Conservation (phyloP, 495 filamentous ascomycete species). For the Neohortaea acidophila region DNA sequence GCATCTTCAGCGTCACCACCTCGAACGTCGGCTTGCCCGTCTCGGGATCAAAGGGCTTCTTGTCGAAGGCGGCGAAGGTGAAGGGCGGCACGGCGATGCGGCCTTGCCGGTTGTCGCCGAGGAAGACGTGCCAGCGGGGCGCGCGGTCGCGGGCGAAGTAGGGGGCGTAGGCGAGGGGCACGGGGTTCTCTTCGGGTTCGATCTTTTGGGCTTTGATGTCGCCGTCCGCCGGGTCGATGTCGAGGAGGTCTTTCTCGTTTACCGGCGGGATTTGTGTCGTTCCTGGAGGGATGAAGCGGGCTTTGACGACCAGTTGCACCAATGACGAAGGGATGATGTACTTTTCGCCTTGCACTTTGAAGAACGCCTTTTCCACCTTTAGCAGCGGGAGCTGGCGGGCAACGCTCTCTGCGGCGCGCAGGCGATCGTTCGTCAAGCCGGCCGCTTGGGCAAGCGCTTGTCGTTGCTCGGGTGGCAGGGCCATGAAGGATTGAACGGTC, state of each 20-base stretch:
- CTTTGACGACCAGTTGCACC: constrained; percentile 87
- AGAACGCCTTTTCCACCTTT: constrained; percentile 84
- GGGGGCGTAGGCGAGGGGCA: constrained; percentile 75
- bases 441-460: constrained; percentile 51
- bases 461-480: constrained; percentile 55
- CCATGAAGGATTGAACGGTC: constrained; percentile 77
- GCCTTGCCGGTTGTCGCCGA: constrained; percentile 81
- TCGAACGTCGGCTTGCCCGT: constrained; percentile 66
- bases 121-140: constrained; percentile 82
- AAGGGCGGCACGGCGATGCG: constrained; percentile 93
- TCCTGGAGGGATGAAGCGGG: constrained; percentile 83
- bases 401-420: constrained; percentile 54
- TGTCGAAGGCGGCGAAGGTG: constrained; percentile 78
- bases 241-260: constrained; percentile 64
- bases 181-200: constrained; percentile 40
- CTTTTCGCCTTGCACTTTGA: constrained; percentile 92
- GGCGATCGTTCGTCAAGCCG: constrained; percentile 58
- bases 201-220: constrained; percentile 60
- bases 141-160: constrained; percentile 79
- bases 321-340: constrained; percentile 85
- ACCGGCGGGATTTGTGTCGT: constrained; percentile 47
- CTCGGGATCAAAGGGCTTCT: constrained; percentile 56
- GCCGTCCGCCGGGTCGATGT: constrained; percentile 83
- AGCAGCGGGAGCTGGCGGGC: constrained; percentile 70
- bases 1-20: constrained; percentile 89